Percentiles rank a stretch among this genome's conserved stretches.
phyloP scores from a whole-genome alignment of 371 early-diverging fungal species.

The Fennellomyces sp. region DNA sequence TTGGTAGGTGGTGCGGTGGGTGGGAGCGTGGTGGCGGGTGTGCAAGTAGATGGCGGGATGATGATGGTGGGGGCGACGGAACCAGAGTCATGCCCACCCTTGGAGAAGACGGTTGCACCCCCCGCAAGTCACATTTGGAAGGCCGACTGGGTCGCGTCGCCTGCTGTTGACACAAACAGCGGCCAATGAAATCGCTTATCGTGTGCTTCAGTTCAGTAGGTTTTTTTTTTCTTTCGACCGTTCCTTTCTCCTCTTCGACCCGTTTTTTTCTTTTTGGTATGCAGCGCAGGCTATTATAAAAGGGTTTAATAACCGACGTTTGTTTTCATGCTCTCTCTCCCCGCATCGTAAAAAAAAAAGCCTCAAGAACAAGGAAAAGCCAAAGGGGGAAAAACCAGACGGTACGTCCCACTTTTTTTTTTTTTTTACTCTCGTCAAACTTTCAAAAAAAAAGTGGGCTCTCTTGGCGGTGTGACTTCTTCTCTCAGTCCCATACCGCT shows the following conservation, averaged over 20 bases:
- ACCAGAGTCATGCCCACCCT: no score
- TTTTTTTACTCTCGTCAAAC: neutral
- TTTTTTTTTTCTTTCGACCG: neutral
- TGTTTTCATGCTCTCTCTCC: neutral
- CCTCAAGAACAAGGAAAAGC: constrained; percentile 3
- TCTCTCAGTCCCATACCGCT: neutral
- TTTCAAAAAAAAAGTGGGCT: neutral
- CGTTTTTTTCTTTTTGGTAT: constrained; percentile 8
- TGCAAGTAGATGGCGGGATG: no score
- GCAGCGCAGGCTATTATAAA: neutral
- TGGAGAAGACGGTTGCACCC: no score
- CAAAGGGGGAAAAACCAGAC: constrained; percentile 10
- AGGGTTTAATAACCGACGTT: constrained; percentile 9
- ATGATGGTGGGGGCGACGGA: no score
- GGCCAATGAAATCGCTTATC: neutral
- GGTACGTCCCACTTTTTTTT: constrained; percentile 1
- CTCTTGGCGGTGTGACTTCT: constrained; percentile 2
- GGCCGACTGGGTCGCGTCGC: no score
- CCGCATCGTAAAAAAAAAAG: neutral
- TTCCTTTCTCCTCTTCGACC: neutral
- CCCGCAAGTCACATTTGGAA: neutral
- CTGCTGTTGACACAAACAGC: no score
- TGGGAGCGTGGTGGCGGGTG: no score
- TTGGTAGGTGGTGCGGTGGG: no score
- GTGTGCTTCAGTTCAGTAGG: neutral